Evolutionary conservation across 2,329 filamentous ascomycete species (phyloP).

Genomic region (Pseudogymnoascus verrucosus): DNA sequence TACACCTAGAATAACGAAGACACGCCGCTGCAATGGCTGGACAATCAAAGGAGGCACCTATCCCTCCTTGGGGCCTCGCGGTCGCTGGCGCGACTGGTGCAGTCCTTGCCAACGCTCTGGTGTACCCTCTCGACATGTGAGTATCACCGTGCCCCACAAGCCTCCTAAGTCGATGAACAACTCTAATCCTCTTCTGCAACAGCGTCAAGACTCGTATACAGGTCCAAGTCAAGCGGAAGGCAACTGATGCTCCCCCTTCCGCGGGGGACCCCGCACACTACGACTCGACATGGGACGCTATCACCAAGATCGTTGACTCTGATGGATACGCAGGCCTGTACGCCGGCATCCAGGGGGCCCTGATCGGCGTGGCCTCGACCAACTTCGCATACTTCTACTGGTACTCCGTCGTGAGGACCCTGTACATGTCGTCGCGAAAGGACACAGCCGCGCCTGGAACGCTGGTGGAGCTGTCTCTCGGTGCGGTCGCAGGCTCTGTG

Average conservation of each 20-base stretch:
- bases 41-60: slow-evolving; percentile 29
- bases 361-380: slow-evolving; percentile 89
- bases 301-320: slow-evolving; percentile 70
- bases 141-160: slow-evolving; percentile 27
- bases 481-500: slow-evolving; percentile 79
- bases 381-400: slow-evolving; percentile 99
- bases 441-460: slow-evolving; percentile 63
- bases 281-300: slow-evolving; percentile 77
- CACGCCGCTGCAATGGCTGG: slow-evolving; percentile 14
- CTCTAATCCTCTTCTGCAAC: slow-evolving; percentile 10
- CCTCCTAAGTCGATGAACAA: not conserved
- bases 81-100: slow-evolving; percentile 89
- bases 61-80: slow-evolving; percentile 89
- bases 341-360: slow-evolving; percentile 74
- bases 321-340: slow-evolving; percentile 83
- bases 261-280: slow-evolving; percentile 61
- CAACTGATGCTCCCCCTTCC: slow-evolving; percentile 36
- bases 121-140: slow-evolving; percentile 96
- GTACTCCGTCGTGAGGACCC: slow-evolving; percentile 79
- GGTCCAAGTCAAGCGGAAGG: slow-evolving; percentile 71
- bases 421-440: slow-evolving; percentile 61
- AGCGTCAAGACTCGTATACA: slow-evolving; percentile 96
- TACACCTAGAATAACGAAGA: not conserved
- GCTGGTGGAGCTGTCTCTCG: slow-evolving; percentile 71
- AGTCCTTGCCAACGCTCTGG: slow-evolving; percentile 86